phyloP scores from a whole-genome alignment of 345 rosid genomes.

The Citrus trifoliata region DNA sequence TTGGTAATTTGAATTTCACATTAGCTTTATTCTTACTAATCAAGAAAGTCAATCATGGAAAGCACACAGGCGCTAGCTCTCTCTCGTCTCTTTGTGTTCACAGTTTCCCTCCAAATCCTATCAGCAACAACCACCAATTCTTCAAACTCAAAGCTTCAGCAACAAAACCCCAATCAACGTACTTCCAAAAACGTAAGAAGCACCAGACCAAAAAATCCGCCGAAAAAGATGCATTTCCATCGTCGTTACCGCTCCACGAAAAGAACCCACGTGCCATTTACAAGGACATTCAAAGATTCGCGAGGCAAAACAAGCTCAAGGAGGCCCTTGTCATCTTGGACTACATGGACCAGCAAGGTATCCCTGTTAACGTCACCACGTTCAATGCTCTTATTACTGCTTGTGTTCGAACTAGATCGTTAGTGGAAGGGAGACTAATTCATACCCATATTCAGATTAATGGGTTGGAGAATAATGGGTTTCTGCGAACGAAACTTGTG shows the following conservation, averaged over 20 bases:
- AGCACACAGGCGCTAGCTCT: not conserved
- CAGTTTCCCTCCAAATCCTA: conserved; percentile 21
- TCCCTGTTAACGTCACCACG: conserved; percentile 70
- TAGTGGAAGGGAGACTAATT: conserved; percentile 52
- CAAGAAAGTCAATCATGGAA: not conserved
- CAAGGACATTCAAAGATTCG: conserved; percentile 60
- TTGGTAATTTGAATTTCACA: too few relatives aligned
- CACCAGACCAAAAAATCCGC: conserved; percentile 13
- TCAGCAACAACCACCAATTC: conserved; percentile 13
- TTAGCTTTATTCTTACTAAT: too few relatives aligned
- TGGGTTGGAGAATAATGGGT: conserved; percentile 70
- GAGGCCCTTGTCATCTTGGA: conserved; percentile 68
- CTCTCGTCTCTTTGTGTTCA: conserved; percentile 23
- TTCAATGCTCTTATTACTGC: conserved; percentile 75
- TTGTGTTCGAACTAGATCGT: conserved; percentile 58
- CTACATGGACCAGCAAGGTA: conserved; percentile 65
- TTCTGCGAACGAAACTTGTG: conserved; percentile 61
- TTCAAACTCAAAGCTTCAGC: conserved; percentile 16
- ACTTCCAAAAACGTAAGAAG: conserved; percentile 13
- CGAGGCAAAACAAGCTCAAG: conserved; percentile 63
- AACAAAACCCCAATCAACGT: conserved; percentile 4
- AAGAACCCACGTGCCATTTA: conserved; percentile 58
- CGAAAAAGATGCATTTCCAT: conserved; percentile 52
- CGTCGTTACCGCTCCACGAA: conserved; percentile 59
- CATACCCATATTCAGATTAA: conserved; percentile 62